Evolutionary conservation across 371 early-diverging fungal species (phyloP).

Genomic region (Blyttiomyces sp.): DNA sequence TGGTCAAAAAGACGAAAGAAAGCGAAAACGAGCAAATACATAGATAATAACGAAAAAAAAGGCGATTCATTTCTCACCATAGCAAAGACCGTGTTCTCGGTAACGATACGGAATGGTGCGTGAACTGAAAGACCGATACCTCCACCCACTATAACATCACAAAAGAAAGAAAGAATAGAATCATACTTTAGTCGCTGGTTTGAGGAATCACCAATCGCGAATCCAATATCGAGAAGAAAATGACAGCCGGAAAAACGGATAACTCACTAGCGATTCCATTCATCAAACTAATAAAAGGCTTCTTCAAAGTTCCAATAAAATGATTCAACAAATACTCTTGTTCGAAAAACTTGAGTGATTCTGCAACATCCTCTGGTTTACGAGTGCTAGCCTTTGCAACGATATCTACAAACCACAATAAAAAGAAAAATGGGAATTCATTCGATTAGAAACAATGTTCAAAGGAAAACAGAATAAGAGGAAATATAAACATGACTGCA

Average conservation of each 20-base stretch:
- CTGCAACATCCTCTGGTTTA: constrained; percentile 42
- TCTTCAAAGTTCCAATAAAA: constrained; percentile 78
- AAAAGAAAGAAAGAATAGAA: background rate
- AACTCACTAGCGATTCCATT: constrained; percentile 85
- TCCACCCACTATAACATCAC: constrained; percentile 85
- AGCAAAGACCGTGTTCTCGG: constrained; percentile 87
- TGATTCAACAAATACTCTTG: constrained; percentile 91
- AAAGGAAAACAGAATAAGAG: constrained; percentile 24
- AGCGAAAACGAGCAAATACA: background rate
- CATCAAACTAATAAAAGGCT: constrained; percentile 85
- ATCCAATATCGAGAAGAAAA: background rate
- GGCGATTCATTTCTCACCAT: constrained; percentile 65
- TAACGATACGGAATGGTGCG: constrained; percentile 92
- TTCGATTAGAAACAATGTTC: background rate
- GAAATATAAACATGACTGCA: background rate
- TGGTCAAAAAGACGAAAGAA: too few species aligned
- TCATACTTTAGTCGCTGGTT: background rate
- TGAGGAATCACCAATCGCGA: background rate
- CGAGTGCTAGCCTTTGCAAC: constrained; percentile 32
- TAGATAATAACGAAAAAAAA: background rate
- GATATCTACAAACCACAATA: constrained; percentile 10
- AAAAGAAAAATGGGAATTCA: background rate
- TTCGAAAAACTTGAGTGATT: constrained; percentile 77
- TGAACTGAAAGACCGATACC: constrained; percentile 94
- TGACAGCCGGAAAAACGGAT: background rate